Percentiles rank a stretch among this genome's conserved stretches.
Conservation (phyloP, 345 rosid species). For the Erodium maritimum region DNA sequence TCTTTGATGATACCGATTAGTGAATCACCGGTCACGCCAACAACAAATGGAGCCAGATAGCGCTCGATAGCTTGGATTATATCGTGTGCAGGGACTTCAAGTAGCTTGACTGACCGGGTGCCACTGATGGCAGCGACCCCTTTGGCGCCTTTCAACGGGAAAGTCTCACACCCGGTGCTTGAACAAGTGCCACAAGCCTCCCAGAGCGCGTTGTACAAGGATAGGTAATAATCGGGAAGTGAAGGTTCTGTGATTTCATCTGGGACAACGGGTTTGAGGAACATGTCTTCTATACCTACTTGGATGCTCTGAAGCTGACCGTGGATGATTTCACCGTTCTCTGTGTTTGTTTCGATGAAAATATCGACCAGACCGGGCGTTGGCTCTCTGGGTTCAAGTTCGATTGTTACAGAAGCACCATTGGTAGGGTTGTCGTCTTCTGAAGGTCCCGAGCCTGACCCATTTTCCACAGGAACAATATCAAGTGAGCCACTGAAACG, state of each 20-base stretch:
- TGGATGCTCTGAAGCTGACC: constrained; percentile 68
- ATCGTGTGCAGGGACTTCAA: constrained; percentile 53
- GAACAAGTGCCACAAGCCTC: constrained; percentile 67
- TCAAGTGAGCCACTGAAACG: constrained; percentile 27
- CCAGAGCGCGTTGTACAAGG: constrained; percentile 73
- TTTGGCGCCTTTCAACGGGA: constrained; percentile 64
- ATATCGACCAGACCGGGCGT: constrained; percentile 86
- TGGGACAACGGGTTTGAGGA: constrained; percentile 67
- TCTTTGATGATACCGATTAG: constrained; percentile 55
- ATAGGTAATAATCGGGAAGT: constrained; percentile 40
- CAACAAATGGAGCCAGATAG: constrained; percentile 60
- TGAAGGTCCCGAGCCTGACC: constrained; percentile 2
- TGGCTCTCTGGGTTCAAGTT: constrained; percentile 76
- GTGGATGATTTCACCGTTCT: constrained; percentile 60
- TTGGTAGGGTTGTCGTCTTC: constrained; percentile 32
- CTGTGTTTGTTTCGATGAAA: constrained; percentile 74
- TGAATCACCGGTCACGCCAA: constrained; percentile 59
- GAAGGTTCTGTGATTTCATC: constrained; percentile 36
- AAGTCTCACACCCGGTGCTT: constrained; percentile 67
- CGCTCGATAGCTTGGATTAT: constrained; percentile 42
- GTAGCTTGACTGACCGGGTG: constrained; percentile 79
- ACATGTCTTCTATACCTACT: constrained; percentile 91
- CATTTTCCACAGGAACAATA: constrained; percentile 33
- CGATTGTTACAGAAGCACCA: constrained; percentile 55
- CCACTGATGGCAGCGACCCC: constrained; percentile 66